Conservation (phyloP, 2,329 filamentous ascomycete genomes). For the Paecilomyces dactylethromorphus region DNA sequence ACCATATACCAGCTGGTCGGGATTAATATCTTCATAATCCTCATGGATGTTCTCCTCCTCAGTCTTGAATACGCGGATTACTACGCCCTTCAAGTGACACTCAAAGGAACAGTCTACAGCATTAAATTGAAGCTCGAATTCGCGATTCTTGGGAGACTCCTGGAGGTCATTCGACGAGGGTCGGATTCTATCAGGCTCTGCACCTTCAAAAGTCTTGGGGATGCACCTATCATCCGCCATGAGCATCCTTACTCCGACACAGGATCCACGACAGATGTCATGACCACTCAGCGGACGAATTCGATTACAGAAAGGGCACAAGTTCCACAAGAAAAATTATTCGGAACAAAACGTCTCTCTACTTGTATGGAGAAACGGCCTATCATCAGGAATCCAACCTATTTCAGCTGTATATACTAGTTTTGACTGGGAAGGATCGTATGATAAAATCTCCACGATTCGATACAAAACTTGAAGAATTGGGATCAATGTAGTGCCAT, state of each 20-base stretch:
- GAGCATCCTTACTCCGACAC: conserved; percentile 8
- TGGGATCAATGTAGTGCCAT: conserved; percentile 1
- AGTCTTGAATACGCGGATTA: conserved; percentile 36
- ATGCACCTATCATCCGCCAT: conserved; percentile 2
- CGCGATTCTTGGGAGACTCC: conserved; percentile 44
- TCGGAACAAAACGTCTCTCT: conserved; percentile 16
- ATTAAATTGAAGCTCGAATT: conserved; percentile 46
- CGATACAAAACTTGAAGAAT: not conserved
- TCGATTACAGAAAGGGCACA: conserved; percentile 7
- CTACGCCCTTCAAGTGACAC: conserved; percentile 38
- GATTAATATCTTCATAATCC: conserved; percentile 43
- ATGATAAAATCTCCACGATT: not conserved
- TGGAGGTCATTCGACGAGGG: conserved; percentile 27
- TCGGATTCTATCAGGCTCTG: conserved; percentile 17
- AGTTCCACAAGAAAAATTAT: conserved; percentile 13
- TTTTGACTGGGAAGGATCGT: not conserved
- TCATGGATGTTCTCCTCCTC: conserved; percentile 40
- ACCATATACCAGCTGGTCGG: conserved; percentile 44
- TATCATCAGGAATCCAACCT: not conserved
- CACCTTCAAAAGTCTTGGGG: conserved; percentile 8
- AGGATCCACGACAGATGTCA: conserved; percentile 4
- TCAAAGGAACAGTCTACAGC: conserved; percentile 43
- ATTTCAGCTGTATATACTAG: not conserved
- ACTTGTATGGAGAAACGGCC: conserved; percentile 13
- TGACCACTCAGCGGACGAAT: conserved; percentile 1